A percentile compares a stretch with the other conserved stretches of the same genome.
phyloP scores from a whole-genome alignment of 768 basidiomycete species.

The Mycena metata region DNA sequence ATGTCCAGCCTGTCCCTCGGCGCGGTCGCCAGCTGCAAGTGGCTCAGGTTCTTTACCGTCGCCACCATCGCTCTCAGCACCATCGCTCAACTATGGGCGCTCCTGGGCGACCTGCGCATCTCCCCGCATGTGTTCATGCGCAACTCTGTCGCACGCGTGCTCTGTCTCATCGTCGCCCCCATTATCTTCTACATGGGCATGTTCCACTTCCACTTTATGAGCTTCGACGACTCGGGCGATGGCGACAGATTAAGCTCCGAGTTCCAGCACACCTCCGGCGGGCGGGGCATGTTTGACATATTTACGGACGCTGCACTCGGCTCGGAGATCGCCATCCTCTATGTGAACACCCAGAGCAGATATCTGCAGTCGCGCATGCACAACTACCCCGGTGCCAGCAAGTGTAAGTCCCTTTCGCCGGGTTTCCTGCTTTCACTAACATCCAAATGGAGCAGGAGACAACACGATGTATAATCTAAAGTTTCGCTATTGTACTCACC shows the following conservation, averaged over 20 bases:
- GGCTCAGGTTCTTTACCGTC: constrained; percentile 98
- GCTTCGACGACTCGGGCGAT: constrained; percentile 91
- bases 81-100: constrained; percentile 86
- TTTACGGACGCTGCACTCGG: constrained; percentile 92
- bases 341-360: constrained; percentile 97
- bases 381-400: constrained; percentile 89
- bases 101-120: constrained; percentile 89
- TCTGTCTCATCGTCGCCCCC: constrained; percentile 91
- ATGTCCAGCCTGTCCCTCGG: constrained; percentile 92
- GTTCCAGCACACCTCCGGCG: constrained; percentile 95
- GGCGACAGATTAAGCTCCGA: constrained; percentile 99
- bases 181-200: constrained; percentile 94
- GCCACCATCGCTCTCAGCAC: constrained; percentile 93
- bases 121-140: constrained; percentile 79
- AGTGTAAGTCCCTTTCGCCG: constrained; percentile 66
- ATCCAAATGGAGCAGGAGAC: constrained; percentile 89
- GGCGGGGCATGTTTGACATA: constrained; percentile 93
- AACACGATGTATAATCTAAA: constrained; percentile 58
- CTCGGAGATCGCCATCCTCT: constrained; percentile 85
- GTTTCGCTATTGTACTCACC: too few species aligned
- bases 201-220: constrained; percentile 95
- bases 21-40: constrained; percentile 94
- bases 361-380: constrained; percentile 96
- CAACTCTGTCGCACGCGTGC: constrained; percentile 90
- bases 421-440: constrained; percentile 15